A percentile compares a stretch with the other conserved stretches of the same genome.
These are phyloP conservation scores for Phyllosticta capitalensis DNA, from an alignment of 2,329 filamentous ascomycete genomes.

Conservation along the genomic window DNA sequence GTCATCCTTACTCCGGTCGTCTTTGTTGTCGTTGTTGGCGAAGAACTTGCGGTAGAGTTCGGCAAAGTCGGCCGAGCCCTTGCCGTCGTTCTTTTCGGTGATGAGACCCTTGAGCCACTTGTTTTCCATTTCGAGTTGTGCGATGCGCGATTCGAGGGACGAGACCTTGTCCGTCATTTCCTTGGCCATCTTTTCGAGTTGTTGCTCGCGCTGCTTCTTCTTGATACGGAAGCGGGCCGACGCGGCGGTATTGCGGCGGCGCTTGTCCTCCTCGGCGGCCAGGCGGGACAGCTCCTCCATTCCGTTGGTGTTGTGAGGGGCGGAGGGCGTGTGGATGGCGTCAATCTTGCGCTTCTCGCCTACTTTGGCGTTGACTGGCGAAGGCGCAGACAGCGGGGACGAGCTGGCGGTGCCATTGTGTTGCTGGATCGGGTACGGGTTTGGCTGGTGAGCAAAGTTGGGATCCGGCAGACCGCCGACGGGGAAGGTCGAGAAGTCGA, in stretches of 20 bases:
- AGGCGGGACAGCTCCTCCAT: conserved; percentile 38
- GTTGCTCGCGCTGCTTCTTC: conserved; percentile 47
- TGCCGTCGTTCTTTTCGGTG: conserved; percentile 38
- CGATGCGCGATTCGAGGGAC: conserved; percentile 36
- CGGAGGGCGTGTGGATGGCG: conserved; percentile 15
- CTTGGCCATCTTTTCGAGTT: conserved; percentile 41
- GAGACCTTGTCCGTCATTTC: conserved; percentile 41
- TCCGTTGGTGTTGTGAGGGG: conserved; percentile 22
- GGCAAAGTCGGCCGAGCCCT: conserved; percentile 23
- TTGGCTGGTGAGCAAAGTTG: conserved; percentile 20
- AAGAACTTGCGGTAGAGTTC: conserved; percentile 23
- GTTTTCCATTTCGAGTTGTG: conserved; percentile 44
- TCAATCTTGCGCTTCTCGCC: conserved; percentile 41
- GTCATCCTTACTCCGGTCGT: conserved; percentile 26
- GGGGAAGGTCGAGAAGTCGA: conserved; percentile 36
- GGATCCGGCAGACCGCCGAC: conserved; percentile 23
- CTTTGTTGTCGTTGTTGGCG: conserved; percentile 21
- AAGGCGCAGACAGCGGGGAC: conserved; percentile 23
- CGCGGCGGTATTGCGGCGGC: conserved; percentile 44
- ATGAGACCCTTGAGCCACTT: conserved; percentile 44
- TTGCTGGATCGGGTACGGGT: conserved; percentile 17
- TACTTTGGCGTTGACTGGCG: conserved; percentile 13
- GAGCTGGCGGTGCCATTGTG: conserved; percentile 18
- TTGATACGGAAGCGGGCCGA: conserved; percentile 44
- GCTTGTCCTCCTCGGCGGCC: conserved; percentile 45